Conservation (phyloP, 1,139 yeast genomes). For the Oligophagozyma castellii region DNA sequence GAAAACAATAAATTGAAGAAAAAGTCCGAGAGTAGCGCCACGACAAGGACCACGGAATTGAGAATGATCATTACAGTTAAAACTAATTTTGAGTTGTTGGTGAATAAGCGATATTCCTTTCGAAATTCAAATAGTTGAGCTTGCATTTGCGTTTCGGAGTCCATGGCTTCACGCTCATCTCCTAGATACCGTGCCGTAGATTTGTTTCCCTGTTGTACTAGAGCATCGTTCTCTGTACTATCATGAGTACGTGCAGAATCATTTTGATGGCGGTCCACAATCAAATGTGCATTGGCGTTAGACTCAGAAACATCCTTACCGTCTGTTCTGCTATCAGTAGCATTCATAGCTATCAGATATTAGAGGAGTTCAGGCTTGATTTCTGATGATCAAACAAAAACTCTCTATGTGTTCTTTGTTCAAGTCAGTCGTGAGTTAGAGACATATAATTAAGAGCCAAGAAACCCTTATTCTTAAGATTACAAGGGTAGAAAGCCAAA, state of each 20-base stretch:
- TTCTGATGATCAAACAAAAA: no score
- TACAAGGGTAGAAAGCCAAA: no score
- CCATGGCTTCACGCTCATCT: no score
- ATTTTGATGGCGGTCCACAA: background rate
- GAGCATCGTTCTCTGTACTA: conserved; percentile 1
- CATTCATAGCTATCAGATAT: no score
- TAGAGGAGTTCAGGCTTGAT: no score
- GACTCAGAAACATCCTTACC: background rate
- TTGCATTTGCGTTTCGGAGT: conserved; percentile 10
- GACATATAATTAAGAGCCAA: no score
- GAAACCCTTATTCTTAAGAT: no score
- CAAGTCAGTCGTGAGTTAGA: no score
- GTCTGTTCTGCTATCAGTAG: conserved; percentile 5
- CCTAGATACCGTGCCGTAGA: no score
- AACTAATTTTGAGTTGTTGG: conserved; percentile 16
- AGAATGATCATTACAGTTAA: conserved; percentile 15
- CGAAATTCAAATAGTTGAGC: conserved; percentile 10
- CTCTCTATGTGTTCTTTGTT: no score
- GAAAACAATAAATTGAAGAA: conserved; percentile 17
- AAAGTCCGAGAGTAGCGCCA: conserved; percentile 18
- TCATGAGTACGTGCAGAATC: background rate
- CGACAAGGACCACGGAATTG: conserved; percentile 17
- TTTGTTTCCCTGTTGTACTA: conserved; percentile 1
- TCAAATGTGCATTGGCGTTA: background rate
- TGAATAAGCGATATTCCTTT: conserved; percentile 14